Percentiles rank a stretch among this genome's conserved stretches.
Conservation (phyloP, 2,329 filamentous ascomycete species). For the Phialophora chinensis region DNA sequence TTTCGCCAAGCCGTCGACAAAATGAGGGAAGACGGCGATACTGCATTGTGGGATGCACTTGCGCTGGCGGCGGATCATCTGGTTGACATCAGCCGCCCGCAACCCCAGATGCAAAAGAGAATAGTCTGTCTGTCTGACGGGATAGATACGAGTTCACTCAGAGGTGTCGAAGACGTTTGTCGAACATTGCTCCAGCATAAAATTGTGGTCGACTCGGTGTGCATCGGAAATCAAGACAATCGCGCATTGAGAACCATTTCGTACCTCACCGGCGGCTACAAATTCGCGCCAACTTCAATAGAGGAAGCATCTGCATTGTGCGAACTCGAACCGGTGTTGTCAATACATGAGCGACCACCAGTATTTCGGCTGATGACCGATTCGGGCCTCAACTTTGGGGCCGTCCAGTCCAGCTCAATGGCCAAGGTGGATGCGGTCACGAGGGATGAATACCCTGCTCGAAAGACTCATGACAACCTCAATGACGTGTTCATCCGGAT, state of each 20-base stretch:
- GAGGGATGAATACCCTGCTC: constrained; percentile 42
- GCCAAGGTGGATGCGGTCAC: constrained; percentile 39
- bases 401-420: constrained; percentile 3
- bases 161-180: constrained; percentile 38
- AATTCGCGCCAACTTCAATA: constrained; percentile 45
- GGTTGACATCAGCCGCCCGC: constrained; percentile 41
- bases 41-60: constrained; percentile 47
- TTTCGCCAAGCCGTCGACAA: constrained; percentile 44
- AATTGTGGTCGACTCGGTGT: constrained; percentile 47
- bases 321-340: constrained; percentile 48
- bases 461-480: constrained; percentile 45
- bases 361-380: constrained; percentile 4
- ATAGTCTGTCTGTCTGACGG: constrained; percentile 50
- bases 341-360: constrained; percentile 44
- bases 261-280: constrained; percentile 45
- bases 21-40: constrained; percentile 44
- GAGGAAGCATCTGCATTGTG: constrained; percentile 47
- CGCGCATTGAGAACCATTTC: constrained; percentile 42
- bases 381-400: neutral
- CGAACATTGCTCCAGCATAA: constrained; percentile 38
- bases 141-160: constrained; percentile 44
- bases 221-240: constrained; percentile 43
- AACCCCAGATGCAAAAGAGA: constrained; percentile 45
- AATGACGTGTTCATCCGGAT: constrained; percentile 43
- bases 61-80: constrained; percentile 45